Evolutionary conservation across 2,329 filamentous ascomycete genomes (phyloP).

Genomic region (Dendrostoma leiphaemia): DNA sequence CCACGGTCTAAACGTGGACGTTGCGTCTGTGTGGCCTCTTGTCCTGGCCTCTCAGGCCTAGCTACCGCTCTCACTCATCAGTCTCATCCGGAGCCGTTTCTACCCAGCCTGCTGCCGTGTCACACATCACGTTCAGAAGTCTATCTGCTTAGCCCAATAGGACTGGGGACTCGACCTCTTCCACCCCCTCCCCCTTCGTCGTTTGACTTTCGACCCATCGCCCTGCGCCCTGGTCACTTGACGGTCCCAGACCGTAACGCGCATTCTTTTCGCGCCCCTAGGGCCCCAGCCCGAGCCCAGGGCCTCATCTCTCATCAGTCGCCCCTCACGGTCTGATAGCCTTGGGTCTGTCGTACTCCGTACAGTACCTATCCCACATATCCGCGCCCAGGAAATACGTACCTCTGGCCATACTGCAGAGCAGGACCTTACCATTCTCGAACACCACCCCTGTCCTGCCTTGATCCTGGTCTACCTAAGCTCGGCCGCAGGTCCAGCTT

Average conservation of each 20-base stretch:
- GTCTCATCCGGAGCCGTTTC: slow-evolving; percentile 10
- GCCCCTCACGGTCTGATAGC: slow-evolving; percentile 10
- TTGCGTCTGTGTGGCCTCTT: too few species aligned
- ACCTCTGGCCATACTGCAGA: slow-evolving; percentile 9
- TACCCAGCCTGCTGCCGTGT: slow-evolving; percentile 12
- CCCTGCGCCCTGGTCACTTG: slow-evolving; percentile 13
- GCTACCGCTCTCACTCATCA: too few species aligned
- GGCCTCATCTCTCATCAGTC: slow-evolving; percentile 4
- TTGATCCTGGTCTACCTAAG: slow-evolving; percentile 10
- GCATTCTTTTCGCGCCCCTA: neutral
- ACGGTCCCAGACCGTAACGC: too few species aligned
- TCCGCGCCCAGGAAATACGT: slow-evolving; percentile 8
- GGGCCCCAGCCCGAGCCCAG: slow-evolving; percentile 5
- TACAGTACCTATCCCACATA: neutral
- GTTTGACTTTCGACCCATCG: slow-evolving; percentile 7
- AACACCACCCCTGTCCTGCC: slow-evolving; percentile 15
- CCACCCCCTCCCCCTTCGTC: neutral
- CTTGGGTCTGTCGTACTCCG: neutral
- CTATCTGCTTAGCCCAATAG: slow-evolving; percentile 11
- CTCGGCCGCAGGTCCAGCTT: slow-evolving; percentile 13
- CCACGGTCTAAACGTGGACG: too few species aligned
- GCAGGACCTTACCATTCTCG: slow-evolving; percentile 10
- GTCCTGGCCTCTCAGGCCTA: slow-evolving; percentile 3
- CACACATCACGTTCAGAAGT: slow-evolving; percentile 11
- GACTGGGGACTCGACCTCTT: slow-evolving; percentile 10